These are phyloP conservation scores for Conoideocrella luteorostrata DNA, from an alignment of 2,329 filamentous ascomycete species.

Conservation along the genomic window DNA sequence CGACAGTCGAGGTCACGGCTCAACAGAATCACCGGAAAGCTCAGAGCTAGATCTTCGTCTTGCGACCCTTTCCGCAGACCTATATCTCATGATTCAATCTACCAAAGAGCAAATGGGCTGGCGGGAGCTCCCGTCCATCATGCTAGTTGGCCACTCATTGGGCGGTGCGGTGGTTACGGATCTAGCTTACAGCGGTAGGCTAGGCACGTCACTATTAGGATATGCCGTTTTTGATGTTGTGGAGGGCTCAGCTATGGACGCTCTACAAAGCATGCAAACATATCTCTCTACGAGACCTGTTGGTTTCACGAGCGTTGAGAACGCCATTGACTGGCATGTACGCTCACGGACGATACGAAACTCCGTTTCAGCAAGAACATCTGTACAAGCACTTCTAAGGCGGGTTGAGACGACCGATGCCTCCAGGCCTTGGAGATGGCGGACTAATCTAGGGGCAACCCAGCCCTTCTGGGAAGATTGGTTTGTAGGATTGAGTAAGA, in stretches of 20 bases:
- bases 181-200: constrained; percentile 59
- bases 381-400: constrained; percentile 72
- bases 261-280: constrained; percentile 86
- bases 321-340: constrained; percentile 90
- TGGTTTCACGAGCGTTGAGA: constrained; percentile 68
- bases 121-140: constrained; percentile 67
- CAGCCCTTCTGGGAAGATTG: constrained; percentile 91
- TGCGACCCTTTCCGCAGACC: constrained; percentile 64
- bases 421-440: constrained; percentile 66
- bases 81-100: constrained; percentile 61
- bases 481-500: constrained; percentile 82
- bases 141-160: constrained; percentile 83
- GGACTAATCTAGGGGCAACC: constrained; percentile 75
- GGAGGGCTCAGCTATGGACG: constrained; percentile 92
- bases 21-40: constrained; percentile 45
- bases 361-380: constrained; percentile 73
- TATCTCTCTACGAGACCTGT: constrained; percentile 78
- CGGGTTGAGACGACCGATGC: constrained; percentile 33
- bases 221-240: constrained; percentile 93
- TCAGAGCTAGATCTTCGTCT: constrained; percentile 60
- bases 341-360: constrained; percentile 84
- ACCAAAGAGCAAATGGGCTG: constrained; percentile 66
- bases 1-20: constrained; percentile 84
- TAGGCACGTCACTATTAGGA: constrained; percentile 67
- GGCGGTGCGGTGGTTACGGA: constrained; percentile 91